Evolutionary conservation across 2,329 filamentous ascomycete genomes (phyloP).

Genomic region (Cladophialophora yegresii): DNA sequence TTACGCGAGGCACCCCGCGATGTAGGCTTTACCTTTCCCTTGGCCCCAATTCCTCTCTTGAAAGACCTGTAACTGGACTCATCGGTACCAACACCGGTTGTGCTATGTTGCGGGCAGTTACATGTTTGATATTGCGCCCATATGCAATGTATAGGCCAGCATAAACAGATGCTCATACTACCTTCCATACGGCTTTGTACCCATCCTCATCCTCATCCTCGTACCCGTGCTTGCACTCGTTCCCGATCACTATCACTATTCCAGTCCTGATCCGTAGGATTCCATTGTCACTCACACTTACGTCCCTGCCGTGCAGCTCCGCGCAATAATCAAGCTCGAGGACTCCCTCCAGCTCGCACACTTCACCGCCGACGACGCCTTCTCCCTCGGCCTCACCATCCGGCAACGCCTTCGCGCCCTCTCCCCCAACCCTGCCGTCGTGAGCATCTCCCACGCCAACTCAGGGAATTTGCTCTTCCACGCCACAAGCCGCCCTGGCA

Average conservation of each 20-base stretch:
- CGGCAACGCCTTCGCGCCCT: slow-evolving; percentile 44
- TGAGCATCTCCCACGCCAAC: slow-evolving; percentile 45
- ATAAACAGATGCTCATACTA: not conserved
- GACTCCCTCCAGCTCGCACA: slow-evolving; percentile 39
- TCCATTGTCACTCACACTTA: not conserved
- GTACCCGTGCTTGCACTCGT: not conserved
- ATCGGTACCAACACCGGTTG: not conserved
- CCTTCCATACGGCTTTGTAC: not conserved
- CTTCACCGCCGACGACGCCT: slow-evolving; percentile 47
- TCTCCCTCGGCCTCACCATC: slow-evolving; percentile 44
- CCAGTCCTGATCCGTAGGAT: not conserved
- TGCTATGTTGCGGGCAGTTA: not conserved
- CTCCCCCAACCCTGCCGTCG: slow-evolving; percentile 42
- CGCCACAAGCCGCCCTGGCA: slow-evolving; percentile 65
- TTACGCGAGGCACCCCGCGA: slow-evolving; percentile 32
- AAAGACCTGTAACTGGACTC: not conserved
- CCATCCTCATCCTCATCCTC: not conserved
- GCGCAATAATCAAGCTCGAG: slow-evolving; percentile 30
- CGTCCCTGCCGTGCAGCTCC: slow-evolving; percentile 21
- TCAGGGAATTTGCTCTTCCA: slow-evolving; percentile 68
- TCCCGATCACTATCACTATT: no score
- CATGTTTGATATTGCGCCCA: no score
- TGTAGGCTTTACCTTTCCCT: slow-evolving; percentile 19
- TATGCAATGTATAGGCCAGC: not conserved
- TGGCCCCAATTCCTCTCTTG: not conserved